These are phyloP conservation scores for Filobasidium uniguttulatum DNA, from an alignment of 1,284 basidiomycete species.

Conservation along the genomic window DNA sequence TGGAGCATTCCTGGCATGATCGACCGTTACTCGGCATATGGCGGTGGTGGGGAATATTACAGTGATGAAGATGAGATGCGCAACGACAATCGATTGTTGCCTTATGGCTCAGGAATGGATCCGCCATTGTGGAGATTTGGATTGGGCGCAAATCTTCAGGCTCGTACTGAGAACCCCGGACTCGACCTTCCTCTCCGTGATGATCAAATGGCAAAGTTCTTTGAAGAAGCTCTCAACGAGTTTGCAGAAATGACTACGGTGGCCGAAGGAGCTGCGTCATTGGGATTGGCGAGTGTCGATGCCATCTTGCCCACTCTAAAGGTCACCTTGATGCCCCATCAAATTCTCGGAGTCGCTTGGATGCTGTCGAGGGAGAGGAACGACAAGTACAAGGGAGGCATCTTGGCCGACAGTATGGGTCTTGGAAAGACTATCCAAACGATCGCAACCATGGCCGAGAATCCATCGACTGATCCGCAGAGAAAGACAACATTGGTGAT, in stretches of 20 bases:
- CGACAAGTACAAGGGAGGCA: slow-evolving; percentile 26
- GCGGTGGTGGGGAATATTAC: no score
- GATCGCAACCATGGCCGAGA: slow-evolving; percentile 27
- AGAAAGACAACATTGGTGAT: slow-evolving; percentile 37
- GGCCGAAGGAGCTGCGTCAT: slow-evolving; percentile 20
- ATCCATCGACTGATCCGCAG: slow-evolving; percentile 25
- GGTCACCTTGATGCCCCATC: slow-evolving; percentile 33
- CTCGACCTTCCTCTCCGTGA: no score
- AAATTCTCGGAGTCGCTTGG: slow-evolving; percentile 34
- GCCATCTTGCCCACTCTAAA: slow-evolving; percentile 20
- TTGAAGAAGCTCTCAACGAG: slow-evolving; percentile 23
- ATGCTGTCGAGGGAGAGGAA: slow-evolving; percentile 26
- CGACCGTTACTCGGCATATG: no score
- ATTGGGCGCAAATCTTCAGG: no score
- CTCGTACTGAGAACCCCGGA: no score
- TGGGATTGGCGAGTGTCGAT: slow-evolving; percentile 18
- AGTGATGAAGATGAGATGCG: no score
- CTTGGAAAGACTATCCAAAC: slow-evolving; percentile 36
- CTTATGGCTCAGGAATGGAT: no score
- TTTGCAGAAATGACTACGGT: slow-evolving; percentile 26
- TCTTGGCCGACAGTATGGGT: slow-evolving; percentile 30
- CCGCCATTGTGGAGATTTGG: no score
- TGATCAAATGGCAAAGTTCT: slow-evolving; percentile 23
- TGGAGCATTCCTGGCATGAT: no score
- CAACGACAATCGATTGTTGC: no score